Base-by-base conservation (phyloP, 1,139 yeast genomes). In the Saccharomyces hybrid region DNA sequence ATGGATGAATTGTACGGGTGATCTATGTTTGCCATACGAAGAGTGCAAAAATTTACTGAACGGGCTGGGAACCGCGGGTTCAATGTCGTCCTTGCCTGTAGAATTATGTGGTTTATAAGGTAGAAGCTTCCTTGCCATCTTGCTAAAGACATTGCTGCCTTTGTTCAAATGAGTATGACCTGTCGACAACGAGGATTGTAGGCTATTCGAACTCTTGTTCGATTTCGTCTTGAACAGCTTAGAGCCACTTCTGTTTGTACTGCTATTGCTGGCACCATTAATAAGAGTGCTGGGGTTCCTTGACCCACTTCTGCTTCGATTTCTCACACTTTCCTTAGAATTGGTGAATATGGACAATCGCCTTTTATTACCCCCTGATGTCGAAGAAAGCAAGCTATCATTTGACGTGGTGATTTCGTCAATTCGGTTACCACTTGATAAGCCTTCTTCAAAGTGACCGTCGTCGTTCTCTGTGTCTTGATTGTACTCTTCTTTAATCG, bases 11-110 rank as follows among this genome's bases (percentile, higher is more conserved):
- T 62, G 51, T 27, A 50, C 38, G 5, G 52, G 46, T 16, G 42
- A 59, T 54, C 62, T 64, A 56, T 68, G 70, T 49, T 63, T 67
- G 20, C 62, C 63, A 48, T 65, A 63, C 3, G 69, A 65, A 9
- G 68, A 63, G 54, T 67, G 70, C 47, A 68, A 57, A 58, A 67
- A 66, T 54, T 64, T 67, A 51, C 65, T 63, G 47, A 66, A 56
- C 2, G 70, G 60, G 44, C 56, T 63, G 7, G 68, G 68, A 5
- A 61, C 47, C 5, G 56, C 63, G 3, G 62, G 61, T 42, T 66
- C 70, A 7, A 51, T 48, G n/a, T 53, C 61, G 31, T 60, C 65
- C 20, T 59, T 59, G 8, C 55, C 54, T 8, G 54, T 54, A 28
- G 56, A 57, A 41, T 63, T 55, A 47, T 54, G 64, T 38, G 50